Percentiles rank a stretch among this genome's conserved stretches.
Evolutionary conservation across 306 rosid genomes (phyloP).

Genomic region (Neltuma alba): DNA sequence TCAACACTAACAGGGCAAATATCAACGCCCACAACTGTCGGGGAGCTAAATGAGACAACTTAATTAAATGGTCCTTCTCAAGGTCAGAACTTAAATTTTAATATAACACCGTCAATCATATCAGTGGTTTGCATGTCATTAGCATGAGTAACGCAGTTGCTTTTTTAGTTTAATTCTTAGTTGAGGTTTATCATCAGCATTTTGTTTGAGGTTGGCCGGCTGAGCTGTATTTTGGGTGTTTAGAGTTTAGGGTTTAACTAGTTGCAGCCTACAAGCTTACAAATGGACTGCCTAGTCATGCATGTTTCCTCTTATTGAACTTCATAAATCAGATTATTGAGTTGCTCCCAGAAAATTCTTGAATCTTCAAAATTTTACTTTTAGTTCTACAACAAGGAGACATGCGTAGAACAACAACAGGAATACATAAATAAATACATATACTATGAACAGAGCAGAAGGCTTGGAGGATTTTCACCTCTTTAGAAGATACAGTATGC

Average conservation of each 20-base stretch:
- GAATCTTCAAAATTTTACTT: background rate
- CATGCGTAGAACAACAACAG: too few species aligned
- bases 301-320: background rate
- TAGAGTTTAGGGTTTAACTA: background rate
- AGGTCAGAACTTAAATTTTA: background rate
- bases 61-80: background rate
- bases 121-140: background rate
- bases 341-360: background rate
- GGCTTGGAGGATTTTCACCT: conserved; percentile 34
- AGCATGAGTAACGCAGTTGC: background rate
- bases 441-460: background rate
- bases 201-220: background rate
- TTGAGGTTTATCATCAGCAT: background rate
- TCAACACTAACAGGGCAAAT: background rate
- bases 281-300: background rate
- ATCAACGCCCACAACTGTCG: conserved; percentile 1
- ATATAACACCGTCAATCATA: background rate
- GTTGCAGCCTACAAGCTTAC: background rate
- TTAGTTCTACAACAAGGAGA: background rate
- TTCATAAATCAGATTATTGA: background rate
- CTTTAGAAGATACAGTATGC: conserved; percentile 44
- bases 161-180: background rate
- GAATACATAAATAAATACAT: background rate
- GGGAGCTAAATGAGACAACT: background rate
- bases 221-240: too few species aligned